phyloP scores from a whole-genome alignment of 2,329 filamentous ascomycete species.

The Thermomyces lanuginosus region DNA sequence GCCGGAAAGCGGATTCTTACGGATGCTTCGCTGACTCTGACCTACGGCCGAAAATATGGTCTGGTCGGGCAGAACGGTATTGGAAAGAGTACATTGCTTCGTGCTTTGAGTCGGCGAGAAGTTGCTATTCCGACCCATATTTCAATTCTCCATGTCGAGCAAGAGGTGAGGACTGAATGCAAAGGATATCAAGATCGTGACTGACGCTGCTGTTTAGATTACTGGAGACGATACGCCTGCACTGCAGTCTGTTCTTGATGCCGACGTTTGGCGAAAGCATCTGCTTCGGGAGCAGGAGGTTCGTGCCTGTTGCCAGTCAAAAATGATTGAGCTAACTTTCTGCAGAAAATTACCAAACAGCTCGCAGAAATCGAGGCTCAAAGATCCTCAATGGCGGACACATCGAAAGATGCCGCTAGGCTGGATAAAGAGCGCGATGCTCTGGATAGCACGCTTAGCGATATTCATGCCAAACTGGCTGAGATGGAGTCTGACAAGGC shows the following conservation, averaged over 20 bases:
- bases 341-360: conserved; percentile 60
- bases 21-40: conserved; percentile 76
- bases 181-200: too few relatives aligned
- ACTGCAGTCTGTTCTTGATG: conserved; percentile 85
- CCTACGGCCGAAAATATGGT: conserved; percentile 89
- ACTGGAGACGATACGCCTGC: conserved; percentile 89
- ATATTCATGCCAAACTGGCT: conserved; percentile 77
- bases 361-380: conserved; percentile 63
- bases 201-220: conserved; percentile 40
- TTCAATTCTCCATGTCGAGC: conserved; percentile 95
- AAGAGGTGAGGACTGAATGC: conserved; percentile 51
- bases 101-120: conserved; percentile 83
- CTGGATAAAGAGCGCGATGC: conserved; percentile 79
- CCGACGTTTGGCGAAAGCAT: conserved; percentile 97
- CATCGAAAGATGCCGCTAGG: conserved; percentile 69
- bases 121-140: conserved; percentile 92
- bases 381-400: conserved; percentile 69
- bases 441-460: conserved; percentile 74
- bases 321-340: conserved; percentile 5
- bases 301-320: conserved; percentile 18
- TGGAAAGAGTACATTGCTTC: conserved; percentile 84
- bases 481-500: conserved; percentile 99
- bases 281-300: conserved; percentile 75
- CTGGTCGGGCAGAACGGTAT: conserved; percentile 99
- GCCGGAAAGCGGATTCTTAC: conserved; percentile 74